A percentile compares a stretch with the other conserved stretches of the same genome.
Conservation (phyloP, 345 rosid genomes). For the Eucalyptus cladocalyx region DNA sequence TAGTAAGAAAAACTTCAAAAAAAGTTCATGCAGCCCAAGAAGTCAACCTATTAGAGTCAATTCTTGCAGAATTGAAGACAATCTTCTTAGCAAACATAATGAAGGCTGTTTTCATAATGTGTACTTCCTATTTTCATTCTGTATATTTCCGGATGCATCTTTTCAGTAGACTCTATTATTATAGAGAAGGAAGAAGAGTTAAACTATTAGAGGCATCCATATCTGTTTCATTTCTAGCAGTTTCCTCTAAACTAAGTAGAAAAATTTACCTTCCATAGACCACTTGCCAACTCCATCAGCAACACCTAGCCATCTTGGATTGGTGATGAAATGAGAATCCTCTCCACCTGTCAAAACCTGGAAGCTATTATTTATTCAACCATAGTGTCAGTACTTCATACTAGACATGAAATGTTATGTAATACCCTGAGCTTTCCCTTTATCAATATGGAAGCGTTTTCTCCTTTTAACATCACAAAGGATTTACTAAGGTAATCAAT, state of each 20-base stretch:
- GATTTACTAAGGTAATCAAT: background rate
- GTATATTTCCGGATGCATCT: background rate
- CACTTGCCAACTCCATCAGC: conserved; percentile 73
- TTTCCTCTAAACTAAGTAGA: background rate
- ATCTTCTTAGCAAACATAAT: background rate
- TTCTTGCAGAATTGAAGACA: background rate
- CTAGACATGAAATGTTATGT: background rate
- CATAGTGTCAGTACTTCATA: conserved; percentile 16
- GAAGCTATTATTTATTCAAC: conserved; percentile 49
- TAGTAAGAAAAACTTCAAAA: background rate
- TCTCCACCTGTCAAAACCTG: conserved; percentile 88
- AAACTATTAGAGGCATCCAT: background rate
- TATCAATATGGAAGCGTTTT: background rate
- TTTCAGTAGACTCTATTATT: background rate
- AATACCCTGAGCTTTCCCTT: background rate
- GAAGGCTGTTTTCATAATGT: background rate
- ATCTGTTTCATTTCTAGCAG: background rate
- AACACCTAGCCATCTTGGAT: conserved; percentile 58
- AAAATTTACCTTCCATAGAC: conserved; percentile 57
- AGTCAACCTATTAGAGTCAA: background rate
- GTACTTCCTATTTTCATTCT: background rate
- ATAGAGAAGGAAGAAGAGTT: background rate
- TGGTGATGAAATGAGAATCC: conserved; percentile 58
- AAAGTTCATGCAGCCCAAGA: background rate
- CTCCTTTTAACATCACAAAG: background rate